Evolutionary conservation across 441 rosid species (phyloP), one percentile per base, ranked within the genome.

Genomic region (Manihot esculenta): DNA sequence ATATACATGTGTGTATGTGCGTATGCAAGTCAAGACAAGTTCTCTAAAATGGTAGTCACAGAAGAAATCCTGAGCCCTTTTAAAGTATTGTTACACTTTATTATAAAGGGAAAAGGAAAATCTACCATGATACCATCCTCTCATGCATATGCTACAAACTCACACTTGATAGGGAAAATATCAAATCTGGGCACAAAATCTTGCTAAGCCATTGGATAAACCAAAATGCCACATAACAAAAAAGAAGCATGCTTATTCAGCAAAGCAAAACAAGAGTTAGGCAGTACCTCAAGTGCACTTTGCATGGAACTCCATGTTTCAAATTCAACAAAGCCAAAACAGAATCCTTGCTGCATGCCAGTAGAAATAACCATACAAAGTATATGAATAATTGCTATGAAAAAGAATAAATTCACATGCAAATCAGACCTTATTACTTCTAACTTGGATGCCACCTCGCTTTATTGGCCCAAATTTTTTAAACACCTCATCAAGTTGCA

Each of bases 291-390:
- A 55, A 93, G 85, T 11, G 98, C 97, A 82, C 71, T 75, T 63
- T 81, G 91, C 89, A 88, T 88, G 59, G 97, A 88, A 72, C 75
- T 83, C 50, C 82, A 68, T 23, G 79, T 80, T 84, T 91, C 97
- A 59, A 93, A 93, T 79, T 92, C 98, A 76, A 93, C 97, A 81
- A 91, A 93, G 54, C 98, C 96, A 76, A 91, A 93, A 77, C 94
- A 86, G 77, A 83, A 89, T 56, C 98, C 94, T 82, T 87, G 97
- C 90, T 86, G 84, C 84, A 83, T 62, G 30, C 75, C 66, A 80
- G 68, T 60, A 81, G 54, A 70, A 58, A 48, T 66, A 74, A 62
- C 64, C 23, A 69, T 75, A 71, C 83, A 74, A 66, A 73, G 27
- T 24, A 66, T 30, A 56, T 42, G 41, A 60, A 70, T 49, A 64